A percentile compares a stretch with the other conserved stretches of the same genome.
Evolutionary conservation across 2,329 filamentous ascomycete species (phyloP).

Genomic region (Waltergamsia citrina): DNA sequence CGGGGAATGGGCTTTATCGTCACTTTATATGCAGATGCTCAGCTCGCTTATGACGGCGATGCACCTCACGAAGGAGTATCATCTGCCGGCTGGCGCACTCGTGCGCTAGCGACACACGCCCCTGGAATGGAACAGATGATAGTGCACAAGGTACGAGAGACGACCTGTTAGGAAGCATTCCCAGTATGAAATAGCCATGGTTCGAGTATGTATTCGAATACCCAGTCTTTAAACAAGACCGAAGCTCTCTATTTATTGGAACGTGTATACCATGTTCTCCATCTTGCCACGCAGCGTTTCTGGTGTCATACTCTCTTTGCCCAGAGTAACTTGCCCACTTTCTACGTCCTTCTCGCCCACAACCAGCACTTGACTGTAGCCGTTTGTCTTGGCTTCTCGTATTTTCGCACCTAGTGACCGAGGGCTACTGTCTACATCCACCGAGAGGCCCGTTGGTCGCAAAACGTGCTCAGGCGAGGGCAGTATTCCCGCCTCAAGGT

Average conservation of each 20-base stretch:
- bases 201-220: background rate
- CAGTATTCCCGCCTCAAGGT: conserved; percentile 17
- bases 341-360: conserved; percentile 58
- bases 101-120: too few relatives aligned
- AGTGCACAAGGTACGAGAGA: background rate
- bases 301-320: conserved; percentile 31
- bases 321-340: conserved; percentile 40
- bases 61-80: too few relatives aligned
- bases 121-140: background rate
- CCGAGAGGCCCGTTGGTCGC: conserved; percentile 50
- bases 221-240: background rate
- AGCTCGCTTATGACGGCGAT: too few relatives aligned
- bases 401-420: conserved; percentile 60
- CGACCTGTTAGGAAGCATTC: conserved; percentile 2
- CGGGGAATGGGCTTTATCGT: too few relatives aligned
- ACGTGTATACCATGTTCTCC: conserved; percentile 33
- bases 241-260: conserved; percentile 36
- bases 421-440: conserved; percentile 60
- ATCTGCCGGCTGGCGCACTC: too few relatives aligned
- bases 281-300: conserved; percentile 34
- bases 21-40: too few relatives aligned
- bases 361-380: conserved; percentile 66
- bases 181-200: too few relatives aligned
- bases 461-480: conserved; percentile 31
- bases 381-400: conserved; percentile 58